phyloP scores from a whole-genome alignment of 768 basidiomycete species.

The Tylopilus vinaceipallidus region DNA sequence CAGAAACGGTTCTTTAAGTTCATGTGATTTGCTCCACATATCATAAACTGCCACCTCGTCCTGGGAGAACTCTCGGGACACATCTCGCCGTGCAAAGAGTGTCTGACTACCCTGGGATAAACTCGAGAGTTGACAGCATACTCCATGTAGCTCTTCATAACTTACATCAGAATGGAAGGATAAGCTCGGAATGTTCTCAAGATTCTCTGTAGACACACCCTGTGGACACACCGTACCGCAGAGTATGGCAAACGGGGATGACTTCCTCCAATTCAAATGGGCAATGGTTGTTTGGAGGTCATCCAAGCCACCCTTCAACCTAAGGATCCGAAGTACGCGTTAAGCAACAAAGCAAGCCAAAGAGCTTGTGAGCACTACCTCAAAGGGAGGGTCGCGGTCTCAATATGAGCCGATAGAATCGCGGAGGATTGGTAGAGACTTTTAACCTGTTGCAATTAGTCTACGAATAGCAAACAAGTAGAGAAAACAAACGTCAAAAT shows the following conservation, averaged over 20 bases:
- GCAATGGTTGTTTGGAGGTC: conserved; percentile 45
- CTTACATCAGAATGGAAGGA: conserved; percentile 34
- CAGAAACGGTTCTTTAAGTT: conserved; percentile 31
- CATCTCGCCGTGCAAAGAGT: conserved; percentile 46
- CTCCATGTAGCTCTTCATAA: not conserved
- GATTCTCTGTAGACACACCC: conserved; percentile 19
- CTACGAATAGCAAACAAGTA: conserved; percentile 1
- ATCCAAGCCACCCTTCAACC: conserved; percentile 34
- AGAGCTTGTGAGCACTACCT: conserved; percentile 40
- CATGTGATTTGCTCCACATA: conserved; percentile 35
- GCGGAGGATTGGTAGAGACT: conserved; percentile 53
- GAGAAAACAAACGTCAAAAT: conserved; percentile 20
- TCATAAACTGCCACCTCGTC: conserved; percentile 37
- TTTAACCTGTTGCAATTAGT: conserved; percentile 26
- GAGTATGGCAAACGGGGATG: conserved; percentile 54
- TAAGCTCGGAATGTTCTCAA: conserved; percentile 39
- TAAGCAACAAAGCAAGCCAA: not conserved
- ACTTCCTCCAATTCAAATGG: conserved; percentile 52
- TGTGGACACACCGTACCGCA: conserved; percentile 51
- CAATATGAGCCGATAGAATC: conserved; percentile 56
- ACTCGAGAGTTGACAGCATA: not conserved
- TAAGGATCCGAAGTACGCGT: conserved; percentile 16
- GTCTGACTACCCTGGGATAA: conserved; percentile 16
- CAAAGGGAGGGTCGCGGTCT: conserved; percentile 56
- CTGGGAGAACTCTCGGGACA: conserved; percentile 58